A percentile compares a stretch with the other conserved stretches of the same genome.
Conservation (phyloP, 176 grass and related monocot genomes). For the Eragrostis nindensis region DNA sequence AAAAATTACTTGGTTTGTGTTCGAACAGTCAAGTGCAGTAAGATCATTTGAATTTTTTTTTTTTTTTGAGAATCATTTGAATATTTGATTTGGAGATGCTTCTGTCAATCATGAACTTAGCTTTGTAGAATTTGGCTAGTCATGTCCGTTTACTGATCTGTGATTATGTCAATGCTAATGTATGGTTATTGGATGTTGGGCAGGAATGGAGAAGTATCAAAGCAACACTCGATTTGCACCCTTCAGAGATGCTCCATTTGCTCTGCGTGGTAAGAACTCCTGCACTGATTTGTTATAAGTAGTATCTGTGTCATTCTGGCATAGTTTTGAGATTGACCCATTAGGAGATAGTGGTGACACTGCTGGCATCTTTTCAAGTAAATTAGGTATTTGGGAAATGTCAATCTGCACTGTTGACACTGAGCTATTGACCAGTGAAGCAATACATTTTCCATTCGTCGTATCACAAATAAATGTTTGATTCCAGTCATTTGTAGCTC, state of each 20-base stretch:
- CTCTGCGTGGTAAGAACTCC: conserved; percentile 37
- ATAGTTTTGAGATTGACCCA: not conserved
- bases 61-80: too few relatives aligned
- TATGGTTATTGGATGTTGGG: not conserved
- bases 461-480: not conserved
- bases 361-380: not conserved
- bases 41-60: too few relatives aligned
- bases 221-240: conserved; percentile 24
- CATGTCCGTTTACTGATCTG: not conserved
- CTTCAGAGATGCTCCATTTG: conserved; percentile 30
- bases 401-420: not conserved
- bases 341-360: not conserved
- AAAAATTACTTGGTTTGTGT: conserved; percentile 12
- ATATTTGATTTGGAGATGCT: not conserved
- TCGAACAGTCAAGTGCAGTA: not conserved
- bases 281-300: not conserved
- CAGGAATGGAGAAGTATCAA: conserved; percentile 51
- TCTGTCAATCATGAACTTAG: not conserved
- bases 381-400: not conserved
- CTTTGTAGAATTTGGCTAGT: not conserved
- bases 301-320: too few relatives aligned
- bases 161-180: conserved; percentile 25
- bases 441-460: not conserved
- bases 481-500: not conserved
- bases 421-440: too few relatives aligned